Evolutionary conservation across 2,329 filamentous ascomycete genomes (phyloP).

Genomic region (Zopfia rhizophila): DNA sequence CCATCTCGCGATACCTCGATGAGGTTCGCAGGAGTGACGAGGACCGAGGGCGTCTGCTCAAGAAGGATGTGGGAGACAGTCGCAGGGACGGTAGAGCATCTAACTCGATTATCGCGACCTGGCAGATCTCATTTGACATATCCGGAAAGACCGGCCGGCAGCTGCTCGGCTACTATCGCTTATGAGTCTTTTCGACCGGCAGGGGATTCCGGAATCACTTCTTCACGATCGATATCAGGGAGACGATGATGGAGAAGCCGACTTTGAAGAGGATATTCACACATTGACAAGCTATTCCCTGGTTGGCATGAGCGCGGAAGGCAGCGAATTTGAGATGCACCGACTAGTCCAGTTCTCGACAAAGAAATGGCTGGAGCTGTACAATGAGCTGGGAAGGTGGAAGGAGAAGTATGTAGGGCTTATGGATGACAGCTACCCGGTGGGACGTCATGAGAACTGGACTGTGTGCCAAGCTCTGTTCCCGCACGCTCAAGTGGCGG

Average conservation of each 20-base stretch:
- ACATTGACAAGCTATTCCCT: slow-evolving; percentile 16
- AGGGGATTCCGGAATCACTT: slow-evolving; percentile 49
- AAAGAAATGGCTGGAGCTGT: slow-evolving; percentile 29
- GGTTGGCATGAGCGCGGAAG: slow-evolving; percentile 13
- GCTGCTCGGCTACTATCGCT: slow-evolving; percentile 56
- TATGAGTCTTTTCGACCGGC: slow-evolving; percentile 59
- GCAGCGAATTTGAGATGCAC: slow-evolving; percentile 14
- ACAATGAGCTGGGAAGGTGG: slow-evolving; percentile 38
- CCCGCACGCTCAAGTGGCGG: no score
- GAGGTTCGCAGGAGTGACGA: slow-evolving; percentile 48
- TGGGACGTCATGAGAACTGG: no score
- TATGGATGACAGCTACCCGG: no score
- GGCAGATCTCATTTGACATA: slow-evolving; percentile 42
- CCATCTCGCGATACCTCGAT: slow-evolving; percentile 48
- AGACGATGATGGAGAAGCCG: slow-evolving; percentile 13
- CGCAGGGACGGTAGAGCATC: slow-evolving; percentile 42
- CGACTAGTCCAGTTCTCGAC: slow-evolving; percentile 30
- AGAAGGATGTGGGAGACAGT: slow-evolving; percentile 19
- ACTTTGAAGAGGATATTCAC: slow-evolving; percentile 18
- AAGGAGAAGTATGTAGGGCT: slow-evolving; percentile 33
- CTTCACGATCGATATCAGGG: slow-evolving; percentile 6
- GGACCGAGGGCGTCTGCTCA: slow-evolving; percentile 28
- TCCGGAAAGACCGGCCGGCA: slow-evolving; percentile 33
- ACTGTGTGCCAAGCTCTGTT: no score
- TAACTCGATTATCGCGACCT: slow-evolving; percentile 50